Evolutionary conservation across 768 basidiomycete species (phyloP).

Genomic region (Trametes maxima): DNA sequence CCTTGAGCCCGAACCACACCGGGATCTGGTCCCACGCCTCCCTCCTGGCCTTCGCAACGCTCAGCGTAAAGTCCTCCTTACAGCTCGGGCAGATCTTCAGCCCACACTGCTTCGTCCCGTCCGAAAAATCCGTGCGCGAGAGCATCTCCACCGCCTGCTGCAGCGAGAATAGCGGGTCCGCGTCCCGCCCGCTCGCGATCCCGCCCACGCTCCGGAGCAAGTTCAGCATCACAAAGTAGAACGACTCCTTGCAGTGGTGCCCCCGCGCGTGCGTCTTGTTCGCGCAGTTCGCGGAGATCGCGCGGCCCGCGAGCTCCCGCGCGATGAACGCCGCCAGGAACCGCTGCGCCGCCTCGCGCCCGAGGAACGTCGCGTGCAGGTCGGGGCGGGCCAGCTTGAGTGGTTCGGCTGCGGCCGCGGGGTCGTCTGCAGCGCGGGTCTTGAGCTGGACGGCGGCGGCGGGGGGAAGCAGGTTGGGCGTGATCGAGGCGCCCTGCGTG

Average conservation of each 20-base stretch:
- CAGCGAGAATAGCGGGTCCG: constrained; percentile 72
- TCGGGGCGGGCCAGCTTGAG: constrained; percentile 41
- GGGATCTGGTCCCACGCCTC: constrained; percentile 66
- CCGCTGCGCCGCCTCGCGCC: constrained; percentile 66
- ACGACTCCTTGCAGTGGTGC: constrained; percentile 62
- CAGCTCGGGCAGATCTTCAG: constrained; percentile 56
- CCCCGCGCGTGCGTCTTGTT: constrained; percentile 41
- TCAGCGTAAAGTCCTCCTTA: constrained; percentile 49
- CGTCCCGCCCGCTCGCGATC: constrained; percentile 71
- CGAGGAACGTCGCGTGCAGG: constrained; percentile 50
- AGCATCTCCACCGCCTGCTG: constrained; percentile 73
- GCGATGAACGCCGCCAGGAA: constrained; percentile 65
- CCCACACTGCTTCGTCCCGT: constrained; percentile 56
- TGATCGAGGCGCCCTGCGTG: constrained; percentile 49
- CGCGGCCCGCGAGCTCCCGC: constrained; percentile 51
- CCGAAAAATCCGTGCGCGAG: constrained; percentile 66
- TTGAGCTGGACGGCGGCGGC: constrained; percentile 23
- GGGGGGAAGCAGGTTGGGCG: constrained; percentile 25
- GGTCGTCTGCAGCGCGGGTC: background rate
- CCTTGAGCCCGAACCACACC: constrained; percentile 59
- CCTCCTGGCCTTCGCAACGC: constrained; percentile 49
- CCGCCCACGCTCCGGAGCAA: constrained; percentile 70
- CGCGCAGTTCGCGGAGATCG: constrained; percentile 51
- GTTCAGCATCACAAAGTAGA: constrained; percentile 78
- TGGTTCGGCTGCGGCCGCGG: constrained; percentile 12